These are phyloP conservation scores for Coemansia sp. DNA, from an alignment of 192 early-diverging fungal genomes.

Conservation along the genomic window DNA sequence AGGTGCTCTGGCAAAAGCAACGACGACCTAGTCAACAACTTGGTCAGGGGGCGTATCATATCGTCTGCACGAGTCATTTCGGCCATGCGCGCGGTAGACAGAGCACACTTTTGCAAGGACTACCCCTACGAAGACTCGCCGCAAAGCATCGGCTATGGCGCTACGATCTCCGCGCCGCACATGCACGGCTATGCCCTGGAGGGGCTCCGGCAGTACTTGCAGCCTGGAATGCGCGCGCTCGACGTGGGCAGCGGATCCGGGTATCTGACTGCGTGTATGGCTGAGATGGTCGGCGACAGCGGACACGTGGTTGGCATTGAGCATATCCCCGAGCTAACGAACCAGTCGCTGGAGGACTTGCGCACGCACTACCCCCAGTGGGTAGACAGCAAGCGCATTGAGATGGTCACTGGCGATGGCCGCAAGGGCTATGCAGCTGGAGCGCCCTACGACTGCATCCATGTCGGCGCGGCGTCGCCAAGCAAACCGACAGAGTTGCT, in stretches of 20 bases:
- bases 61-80: slow-evolving; percentile 47
- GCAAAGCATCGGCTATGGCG: slow-evolving; percentile 73
- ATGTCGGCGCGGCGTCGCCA: slow-evolving; percentile 76
- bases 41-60: slow-evolving; percentile 60
- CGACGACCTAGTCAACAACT: slow-evolving; percentile 63
- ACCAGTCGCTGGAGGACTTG: slow-evolving; percentile 59
- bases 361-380: slow-evolving; percentile 57
- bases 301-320: slow-evolving; percentile 84
- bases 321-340: slow-evolving; percentile 78
- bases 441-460: slow-evolving; percentile 90
- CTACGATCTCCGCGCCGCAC: slow-evolving; percentile 88
- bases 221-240: slow-evolving; percentile 70
- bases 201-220: slow-evolving; percentile 62
- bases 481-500: slow-evolving; percentile 61
- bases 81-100: slow-evolving; percentile 75
- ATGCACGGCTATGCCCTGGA: slow-evolving; percentile 91
- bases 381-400: slow-evolving; percentile 55
- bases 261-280: slow-evolving; percentile 84
- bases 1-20: slow-evolving; percentile 62
- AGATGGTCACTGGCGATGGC: slow-evolving; percentile 73
- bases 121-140: slow-evolving; percentile 73
- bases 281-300: slow-evolving; percentile 71
- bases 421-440: slow-evolving; percentile 68
- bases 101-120: slow-evolving; percentile 60
- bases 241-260: slow-evolving; percentile 92